phyloP scores from a whole-genome alignment of 2,329 filamentous ascomycete species.

The Phaeomoniella chlamydospora region DNA sequence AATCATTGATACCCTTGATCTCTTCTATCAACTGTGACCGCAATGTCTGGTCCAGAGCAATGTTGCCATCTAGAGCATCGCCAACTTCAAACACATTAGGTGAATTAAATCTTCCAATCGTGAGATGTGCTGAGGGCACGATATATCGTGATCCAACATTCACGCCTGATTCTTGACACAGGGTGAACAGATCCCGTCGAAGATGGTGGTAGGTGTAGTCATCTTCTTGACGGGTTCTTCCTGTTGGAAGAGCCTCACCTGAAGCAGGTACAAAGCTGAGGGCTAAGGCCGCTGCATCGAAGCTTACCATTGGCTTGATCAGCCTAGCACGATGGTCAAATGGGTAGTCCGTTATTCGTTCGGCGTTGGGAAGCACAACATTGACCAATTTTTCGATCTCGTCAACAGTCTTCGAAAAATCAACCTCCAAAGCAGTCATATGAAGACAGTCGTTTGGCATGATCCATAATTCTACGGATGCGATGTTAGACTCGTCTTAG shows the following conservation, averaged over 20 bases:
- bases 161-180: constrained; percentile 48
- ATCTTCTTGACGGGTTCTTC: constrained; percentile 36
- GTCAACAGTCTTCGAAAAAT: constrained; percentile 58
- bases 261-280: constrained; percentile 74
- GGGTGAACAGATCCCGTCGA: constrained; percentile 58
- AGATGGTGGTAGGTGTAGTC: constrained; percentile 82
- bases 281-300: constrained; percentile 72
- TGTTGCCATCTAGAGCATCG: constrained; percentile 22
- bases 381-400: constrained; percentile 53
- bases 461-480: constrained; percentile 57
- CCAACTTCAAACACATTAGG: constrained; percentile 39
- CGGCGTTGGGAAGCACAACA: constrained; percentile 34
- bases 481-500: constrained; percentile 1
- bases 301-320: constrained; percentile 69
- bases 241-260: constrained; percentile 34
- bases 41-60: constrained; percentile 31
- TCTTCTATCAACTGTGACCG: constrained; percentile 50
- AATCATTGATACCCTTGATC: constrained; percentile 64
- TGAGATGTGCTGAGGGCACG: constrained; percentile 81
- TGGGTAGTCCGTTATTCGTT: constrained; percentile 40
- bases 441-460: constrained; percentile 71
- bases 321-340: constrained; percentile 61
- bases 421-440: constrained; percentile 71
- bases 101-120: constrained; percentile 65
- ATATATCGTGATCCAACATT: constrained; percentile 66